Percentiles rank a stretch among this genome's conserved stretches.
These are phyloP conservation scores for Linaria vulgaris DNA, from an alignment of 257 asterid genomes.

Conservation along the genomic window DNA sequence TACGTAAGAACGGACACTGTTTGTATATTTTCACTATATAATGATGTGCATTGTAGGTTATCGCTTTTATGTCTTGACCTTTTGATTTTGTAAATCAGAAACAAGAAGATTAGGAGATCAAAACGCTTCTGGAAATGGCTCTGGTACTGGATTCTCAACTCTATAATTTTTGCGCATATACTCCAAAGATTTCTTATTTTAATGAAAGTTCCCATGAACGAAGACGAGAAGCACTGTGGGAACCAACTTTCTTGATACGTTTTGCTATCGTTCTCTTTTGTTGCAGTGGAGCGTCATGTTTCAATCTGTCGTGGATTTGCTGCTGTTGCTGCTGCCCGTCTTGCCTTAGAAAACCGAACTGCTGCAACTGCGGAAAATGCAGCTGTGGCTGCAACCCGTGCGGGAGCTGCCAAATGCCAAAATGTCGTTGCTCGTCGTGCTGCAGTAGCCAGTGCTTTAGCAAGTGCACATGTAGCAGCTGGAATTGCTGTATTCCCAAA, in stretches of 20 bases:
- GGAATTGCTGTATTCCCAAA: conserved; percentile 37
- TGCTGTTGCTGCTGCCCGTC: conserved; percentile 34
- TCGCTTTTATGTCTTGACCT: not conserved
- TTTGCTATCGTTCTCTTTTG: not conserved
- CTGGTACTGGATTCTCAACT: conserved; percentile 38
- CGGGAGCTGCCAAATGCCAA: conserved; percentile 43
- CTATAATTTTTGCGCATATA: not conserved
- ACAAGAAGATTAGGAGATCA: conserved; percentile 33
- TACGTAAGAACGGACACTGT: conserved; percentile 36
- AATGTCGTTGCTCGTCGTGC: conserved; percentile 39
- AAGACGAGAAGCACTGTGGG: not conserved
- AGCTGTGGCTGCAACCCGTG: conserved; percentile 42
- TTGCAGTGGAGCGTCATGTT: conserved; percentile 18
- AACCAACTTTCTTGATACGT: no score
- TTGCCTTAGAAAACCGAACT: conserved; percentile 25
- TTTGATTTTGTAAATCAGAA: conserved; percentile 25
- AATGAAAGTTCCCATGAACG: not conserved
- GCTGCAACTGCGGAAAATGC: conserved; percentile 23
- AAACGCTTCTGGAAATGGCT: conserved; percentile 50
- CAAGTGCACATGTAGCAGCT: conserved; percentile 42
- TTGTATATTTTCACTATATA: conserved; percentile 9
- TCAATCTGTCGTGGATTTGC: conserved; percentile 27
- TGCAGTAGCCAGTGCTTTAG: conserved; percentile 39
- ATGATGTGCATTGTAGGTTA: not conserved
- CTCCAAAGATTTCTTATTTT: not conserved